Base-by-base conservation (phyloP, 305 asterid species). In the Fraxinus nigra region DNA sequence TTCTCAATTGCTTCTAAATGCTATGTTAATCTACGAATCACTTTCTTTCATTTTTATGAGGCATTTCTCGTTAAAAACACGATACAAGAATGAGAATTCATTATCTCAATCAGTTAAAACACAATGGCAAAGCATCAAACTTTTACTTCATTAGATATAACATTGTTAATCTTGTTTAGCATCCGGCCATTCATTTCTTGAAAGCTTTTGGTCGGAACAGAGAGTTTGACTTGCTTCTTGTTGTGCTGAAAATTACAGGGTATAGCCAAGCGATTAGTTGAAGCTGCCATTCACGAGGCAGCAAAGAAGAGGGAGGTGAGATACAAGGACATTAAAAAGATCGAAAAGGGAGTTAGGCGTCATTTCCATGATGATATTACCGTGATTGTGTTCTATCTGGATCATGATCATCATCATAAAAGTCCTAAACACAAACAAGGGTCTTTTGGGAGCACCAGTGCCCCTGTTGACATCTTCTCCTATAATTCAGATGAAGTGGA, bases 341-440 rank as follows among this genome's bases (percentile, higher is more conserved):
- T 94, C 3, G 99, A 92, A 83, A 94, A 81, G 90, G 99, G 99
- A 56, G 82, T 87, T 70, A 84, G 99, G 86, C 91, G 99, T 28
- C 98, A 94, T 88, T 94, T 96, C 88, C 99, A 93, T 24, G 99
- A 96, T 28, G 98, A 96, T 81, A 96, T 94, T 72, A 90, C 93
- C 40, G 98, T 94, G 40, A 79, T 96, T n/a, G 98, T 96, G 59
- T 81, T 93, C 73, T 96, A 90, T 82, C 98, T 96, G 46, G 97
- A 94, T 87, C 89, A 89, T n/a, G 87, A 91, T 30, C 86, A 88
- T 61, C 86, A 88, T 61, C 67, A 89, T 1, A 83, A 87, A 11
- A 63, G 79, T 18, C 77, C 85, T 8, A 88, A 75, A 69, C 81
- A 70, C 54, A 86, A 83, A 56, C 90, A 84, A 75, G 87, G 90